Evolutionary conservation across 73 alveolate genomes (phyloP).

Genomic region (Uronychia setigera): DNA sequence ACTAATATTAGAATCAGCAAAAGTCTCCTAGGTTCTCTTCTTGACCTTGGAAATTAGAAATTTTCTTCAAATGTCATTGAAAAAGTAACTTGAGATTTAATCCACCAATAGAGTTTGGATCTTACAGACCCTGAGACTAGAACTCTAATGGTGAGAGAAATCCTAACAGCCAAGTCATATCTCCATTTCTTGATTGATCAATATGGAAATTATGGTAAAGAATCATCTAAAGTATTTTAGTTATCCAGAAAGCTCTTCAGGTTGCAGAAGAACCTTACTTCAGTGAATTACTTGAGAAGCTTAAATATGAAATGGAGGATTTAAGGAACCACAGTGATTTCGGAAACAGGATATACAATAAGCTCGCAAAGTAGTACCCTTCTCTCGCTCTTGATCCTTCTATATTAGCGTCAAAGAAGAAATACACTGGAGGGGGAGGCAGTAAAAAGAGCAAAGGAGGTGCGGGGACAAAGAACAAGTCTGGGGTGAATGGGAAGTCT

Average conservation of each 20-base stretch:
- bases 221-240: neutral
- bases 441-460: no score
- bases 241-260: constrained; percentile 53
- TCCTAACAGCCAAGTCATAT: constrained; percentile 36
- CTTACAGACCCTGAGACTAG: constrained; percentile 37
- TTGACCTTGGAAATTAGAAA: constrained; percentile 78
- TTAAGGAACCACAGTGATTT: constrained; percentile 42
- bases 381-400: neutral
- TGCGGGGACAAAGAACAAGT: no score
- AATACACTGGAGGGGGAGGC: no score
- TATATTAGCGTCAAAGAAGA: neutral
- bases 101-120: constrained; percentile 76
- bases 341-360: constrained; percentile 54
- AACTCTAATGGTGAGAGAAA: constrained; percentile 54
- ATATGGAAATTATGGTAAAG: constrained; percentile 70
- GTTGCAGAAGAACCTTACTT: constrained; percentile 57
- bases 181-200: constrained; percentile 40
- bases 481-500: no score
- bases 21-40: constrained; percentile 40
- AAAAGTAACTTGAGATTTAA: constrained; percentile 19
- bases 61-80: constrained; percentile 96
- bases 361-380: constrained; percentile 54
- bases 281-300: constrained; percentile 26
- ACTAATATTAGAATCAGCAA: constrained; percentile 44
- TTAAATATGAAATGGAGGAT: constrained; percentile 61